These are phyloP conservation scores for Scheffersomyces parashehatae DNA, from an alignment of 1,139 yeast species.

Conservation along the genomic window DNA sequence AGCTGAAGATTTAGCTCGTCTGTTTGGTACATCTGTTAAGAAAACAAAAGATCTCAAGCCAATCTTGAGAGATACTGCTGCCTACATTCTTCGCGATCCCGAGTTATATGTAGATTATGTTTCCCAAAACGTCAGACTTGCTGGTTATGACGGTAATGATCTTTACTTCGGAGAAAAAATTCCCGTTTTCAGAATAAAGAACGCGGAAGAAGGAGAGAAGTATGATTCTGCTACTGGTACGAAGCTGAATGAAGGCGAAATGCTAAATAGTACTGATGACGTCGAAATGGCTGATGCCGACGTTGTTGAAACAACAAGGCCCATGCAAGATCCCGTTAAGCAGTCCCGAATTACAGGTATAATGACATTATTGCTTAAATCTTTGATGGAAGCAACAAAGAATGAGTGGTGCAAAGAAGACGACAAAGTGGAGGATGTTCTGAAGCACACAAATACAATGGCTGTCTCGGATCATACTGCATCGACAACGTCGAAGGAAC, in stretches of 20 bases:
- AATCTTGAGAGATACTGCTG: conserved; percentile 55
- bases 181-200: conserved; percentile 8
- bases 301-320: conserved; percentile 5
- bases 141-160: conserved; percentile 45
- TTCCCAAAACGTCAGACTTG: conserved; percentile 49
- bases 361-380: conserved; percentile 60
- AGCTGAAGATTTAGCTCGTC: conserved; percentile 44
- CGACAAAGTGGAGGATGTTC: conserved; percentile 22
- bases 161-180: conserved; percentile 13
- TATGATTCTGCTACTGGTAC: too few species aligned
- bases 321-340: conserved; percentile 5
- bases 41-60: conserved; percentile 48
- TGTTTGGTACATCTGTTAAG: conserved; percentile 29
- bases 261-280: conserved; percentile 21
- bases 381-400: conserved; percentile 59
- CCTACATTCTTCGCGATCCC: conserved; percentile 62
- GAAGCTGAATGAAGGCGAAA: conserved; percentile 3
- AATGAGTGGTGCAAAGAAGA: conserved; percentile 45
- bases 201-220: conserved; percentile 18
- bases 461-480: conserved; percentile 14
- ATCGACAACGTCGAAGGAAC: not conserved
- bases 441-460: conserved; percentile 5
- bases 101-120: conserved; percentile 54
- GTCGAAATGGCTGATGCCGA: conserved; percentile 35
- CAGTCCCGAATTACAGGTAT: too few species aligned